Evolutionary conservation across 768 basidiomycete species (phyloP).

Genomic region (Pisolithus microcarpus): DNA sequence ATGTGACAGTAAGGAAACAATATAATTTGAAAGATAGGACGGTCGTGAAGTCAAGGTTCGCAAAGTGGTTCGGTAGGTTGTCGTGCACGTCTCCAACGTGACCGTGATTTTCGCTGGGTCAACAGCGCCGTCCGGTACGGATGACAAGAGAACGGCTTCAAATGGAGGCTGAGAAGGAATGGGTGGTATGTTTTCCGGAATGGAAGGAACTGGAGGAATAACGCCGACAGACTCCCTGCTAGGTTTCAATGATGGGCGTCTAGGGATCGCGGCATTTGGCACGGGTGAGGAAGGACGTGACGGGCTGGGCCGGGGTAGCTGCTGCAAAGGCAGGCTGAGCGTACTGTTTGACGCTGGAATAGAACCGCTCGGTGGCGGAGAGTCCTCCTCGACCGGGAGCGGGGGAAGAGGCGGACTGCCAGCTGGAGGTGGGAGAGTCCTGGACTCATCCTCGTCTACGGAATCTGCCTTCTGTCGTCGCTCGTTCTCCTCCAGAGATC

Average conservation of each 20-base stretch:
- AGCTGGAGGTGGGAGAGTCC: slow-evolving; percentile 25
- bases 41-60: slow-evolving; percentile 61
- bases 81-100: slow-evolving; percentile 66
- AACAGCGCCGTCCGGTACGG: slow-evolving; percentile 38
- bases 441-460: slow-evolving; percentile 10
- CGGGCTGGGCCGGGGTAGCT: slow-evolving; percentile 28
- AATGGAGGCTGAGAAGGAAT: slow-evolving; percentile 53
- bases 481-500: slow-evolving; percentile 8
- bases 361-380: background rate
- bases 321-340: slow-evolving; percentile 18
- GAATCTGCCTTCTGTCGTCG: slow-evolving; percentile 7
- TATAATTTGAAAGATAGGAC: slow-evolving; percentile 56
- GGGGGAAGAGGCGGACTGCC: slow-evolving; percentile 49
- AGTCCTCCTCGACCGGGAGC: slow-evolving; percentile 28
- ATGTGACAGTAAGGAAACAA: slow-evolving; percentile 38
- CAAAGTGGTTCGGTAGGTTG: slow-evolving; percentile 58
- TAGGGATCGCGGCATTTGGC: slow-evolving; percentile 12
- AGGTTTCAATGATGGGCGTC: slow-evolving; percentile 32
- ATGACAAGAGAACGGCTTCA: slow-evolving; percentile 57
- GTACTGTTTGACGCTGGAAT: slow-evolving; percentile 16
- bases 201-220: slow-evolving; percentile 40
- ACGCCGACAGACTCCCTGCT: slow-evolving; percentile 26
- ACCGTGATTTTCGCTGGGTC: slow-evolving; percentile 62
- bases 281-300: slow-evolving; percentile 26
- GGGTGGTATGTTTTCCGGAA: slow-evolving; percentile 39